Evolutionary conservation across 2,329 filamentous ascomycete genomes (phyloP).

Genomic region (Aureobasidium sp.): DNA sequence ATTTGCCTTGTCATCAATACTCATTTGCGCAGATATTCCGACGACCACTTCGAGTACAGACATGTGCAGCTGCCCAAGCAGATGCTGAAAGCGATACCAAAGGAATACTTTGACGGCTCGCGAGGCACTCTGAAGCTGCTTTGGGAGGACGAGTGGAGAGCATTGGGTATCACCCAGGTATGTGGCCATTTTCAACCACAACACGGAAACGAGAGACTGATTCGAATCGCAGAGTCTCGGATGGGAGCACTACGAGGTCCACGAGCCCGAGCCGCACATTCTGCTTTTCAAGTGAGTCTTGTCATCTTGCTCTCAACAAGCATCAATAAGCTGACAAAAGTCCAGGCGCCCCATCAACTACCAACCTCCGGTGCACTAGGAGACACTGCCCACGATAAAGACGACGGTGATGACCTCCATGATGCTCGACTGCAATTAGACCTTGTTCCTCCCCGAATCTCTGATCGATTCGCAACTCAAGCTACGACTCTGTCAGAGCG

Average conservation of each 20-base stretch:
- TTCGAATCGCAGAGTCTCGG: constrained; percentile 67
- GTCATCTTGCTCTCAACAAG: not conserved
- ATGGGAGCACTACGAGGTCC: constrained; percentile 99
- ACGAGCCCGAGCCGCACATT: constrained; percentile 97
- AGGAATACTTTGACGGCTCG: constrained; percentile 82
- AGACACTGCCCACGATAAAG: constrained; percentile 8
- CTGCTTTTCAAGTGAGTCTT: constrained; percentile 87
- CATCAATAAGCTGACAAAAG: not conserved
- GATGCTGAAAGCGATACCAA: constrained; percentile 95
- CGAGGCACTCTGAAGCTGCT: constrained; percentile 92
- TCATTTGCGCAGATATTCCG: constrained; percentile 64
- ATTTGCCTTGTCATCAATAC: not conserved
- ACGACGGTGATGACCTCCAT: constrained; percentile 10
- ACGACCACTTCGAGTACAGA: constrained; percentile 89
- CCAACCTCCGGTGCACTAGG: constrained; percentile 53
- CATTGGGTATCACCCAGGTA: constrained; percentile 94
- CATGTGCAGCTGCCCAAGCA: constrained; percentile 96
- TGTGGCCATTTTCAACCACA: constrained; percentile 21
- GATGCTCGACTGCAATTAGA: constrained; percentile 6
- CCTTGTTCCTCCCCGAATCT: not conserved
- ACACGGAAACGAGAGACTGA: not conserved
- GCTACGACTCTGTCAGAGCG: constrained; percentile 4
- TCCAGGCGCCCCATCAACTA: constrained; percentile 75
- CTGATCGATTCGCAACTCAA: not conserved
- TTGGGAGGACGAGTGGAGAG: constrained; percentile 98